Evolutionary conservation across 2,329 filamentous ascomycete species (phyloP), one percentile per base, ranked within the genome.

Genomic region (Endoconidiophora laricicola): DNA sequence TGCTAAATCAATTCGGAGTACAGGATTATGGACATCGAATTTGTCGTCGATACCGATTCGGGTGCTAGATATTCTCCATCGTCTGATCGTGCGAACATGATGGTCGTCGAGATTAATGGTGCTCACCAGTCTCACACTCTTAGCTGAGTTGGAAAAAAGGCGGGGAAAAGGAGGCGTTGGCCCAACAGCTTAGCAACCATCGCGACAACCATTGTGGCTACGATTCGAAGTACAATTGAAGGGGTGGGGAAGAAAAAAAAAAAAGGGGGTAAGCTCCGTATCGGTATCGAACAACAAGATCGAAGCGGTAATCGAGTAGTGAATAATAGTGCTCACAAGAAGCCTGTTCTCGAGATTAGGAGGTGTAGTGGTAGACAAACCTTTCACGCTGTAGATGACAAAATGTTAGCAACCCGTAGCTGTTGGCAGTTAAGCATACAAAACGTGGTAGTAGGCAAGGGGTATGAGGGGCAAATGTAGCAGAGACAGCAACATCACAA

Each of bases 331-430:
- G 39, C 7, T 33, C 7, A 18, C 7, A 33, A 12, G 23, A 43
- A 48, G 20, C 37, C 7, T 26, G 22, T 9, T 18, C 20, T 29
- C 37, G 22, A 9, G 6, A 18, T 33, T 18, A n/a, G 7, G 42
- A 24, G n/a, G 9, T 18, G 14, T 33, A 33, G 29, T 12, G 29
- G 29, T 46, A 6, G 40, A 54, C 49, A 46, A 51, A 54, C 52
- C 52, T 54, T 50, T 53, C 51, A 40, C 51, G 51, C 51, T 53
- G 36, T 36, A 50, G 20, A 48, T 10, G 40, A 4, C 24, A 16
- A 10, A 12, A 43, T 29, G 44, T 53, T 43, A 53, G 51, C 18
- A 46, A 46, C 26, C 43, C 41, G 37, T 37, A 42, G 38, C 16
- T 42, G 24, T 33, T 10, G 29, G 18, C n/a, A 20, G 4, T 43